Evolutionary conservation across 306 rosid genomes (phyloP), one percentile per base, ranked within the genome.

Genomic region (Trifolium dubium): DNA sequence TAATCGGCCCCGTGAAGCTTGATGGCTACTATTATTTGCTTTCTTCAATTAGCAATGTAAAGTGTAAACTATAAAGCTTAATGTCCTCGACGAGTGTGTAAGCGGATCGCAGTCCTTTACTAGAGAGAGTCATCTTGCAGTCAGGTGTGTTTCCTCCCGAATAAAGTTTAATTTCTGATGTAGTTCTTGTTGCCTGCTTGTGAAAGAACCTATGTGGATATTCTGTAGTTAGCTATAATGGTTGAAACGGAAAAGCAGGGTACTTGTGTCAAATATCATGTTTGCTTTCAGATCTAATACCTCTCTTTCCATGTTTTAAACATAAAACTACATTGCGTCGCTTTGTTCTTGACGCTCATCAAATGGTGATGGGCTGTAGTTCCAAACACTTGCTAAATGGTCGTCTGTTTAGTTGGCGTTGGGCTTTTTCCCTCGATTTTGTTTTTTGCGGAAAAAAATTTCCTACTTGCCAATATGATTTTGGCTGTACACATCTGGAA

Each of bases 161-260:
- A 76, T 81, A 78, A 83, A 76, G 67, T 32, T 72, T 72, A 32
- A 76, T 80, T 70, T 54, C 43, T 56, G 50, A 62, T 47, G 75
- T 59, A 5, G 59, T 64, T 29, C 65, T 55, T 58, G 49, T 71
- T 76, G 56, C 68, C 14, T 54, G 73, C 77, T 71, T 76, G 71
- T 23, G 35, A 30, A 59, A 15, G 63, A 61, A 56, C 50, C n/a
- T 54, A 56, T 4, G 15, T 11, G 76, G 69, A 46, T 80, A 18
- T 39, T 61, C 66, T 59, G 35, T 17, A 29, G 40, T 67, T 65
- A 40, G 67, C 23, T 53, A 39, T 66, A 46, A 18, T 55, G 46
- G 59, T 43, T 32, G 51, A 49, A 61, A 12, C 50, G 76, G 49
- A 61, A 29, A 50, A 44, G 40, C 64, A 23, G 71, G 14, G 39